Conservation (phyloP, 768 basidiomycete species). For the Lactarius tabidus region DNA sequence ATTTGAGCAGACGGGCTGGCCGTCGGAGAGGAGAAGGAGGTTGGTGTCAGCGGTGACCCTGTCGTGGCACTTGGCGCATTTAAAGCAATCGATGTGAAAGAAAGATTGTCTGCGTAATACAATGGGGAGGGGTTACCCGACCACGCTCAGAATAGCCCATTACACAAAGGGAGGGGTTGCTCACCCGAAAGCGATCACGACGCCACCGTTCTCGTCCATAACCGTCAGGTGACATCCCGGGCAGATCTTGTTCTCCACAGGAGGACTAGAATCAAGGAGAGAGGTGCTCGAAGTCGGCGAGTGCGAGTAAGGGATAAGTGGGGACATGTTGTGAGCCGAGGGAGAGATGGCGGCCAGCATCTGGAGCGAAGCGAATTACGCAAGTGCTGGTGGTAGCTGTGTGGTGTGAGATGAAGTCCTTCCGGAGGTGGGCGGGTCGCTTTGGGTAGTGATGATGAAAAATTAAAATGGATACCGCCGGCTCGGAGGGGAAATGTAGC, state of each 20-base stretch:
- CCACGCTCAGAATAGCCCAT: not conserved
- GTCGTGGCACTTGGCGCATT: conserved; percentile 92
- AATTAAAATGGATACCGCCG: not conserved
- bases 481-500: not conserved
- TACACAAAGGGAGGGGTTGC: conserved; percentile 1
- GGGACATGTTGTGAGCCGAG: conserved; percentile 14
- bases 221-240: conserved; percentile 81
- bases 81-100: conserved; percentile 94
- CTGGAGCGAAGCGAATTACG: not conserved
- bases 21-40: conserved; percentile 93
- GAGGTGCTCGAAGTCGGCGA: not conserved
- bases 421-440: not conserved
- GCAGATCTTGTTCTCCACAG: conserved; percentile 58
- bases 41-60: conserved; percentile 96
- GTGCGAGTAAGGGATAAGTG: conserved; percentile 15
- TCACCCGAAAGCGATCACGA: conserved; percentile 95
- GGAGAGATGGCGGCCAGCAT: conserved; percentile 22
- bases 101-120: conserved; percentile 70
- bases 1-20: conserved; percentile 91
- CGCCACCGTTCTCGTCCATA: conserved; percentile 73
- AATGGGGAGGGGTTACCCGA: not conserved
- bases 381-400: not conserved
- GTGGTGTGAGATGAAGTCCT: not conserved
- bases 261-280: conserved; percentile 23
- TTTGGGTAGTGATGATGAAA: conserved; percentile 11